Base-by-base conservation (phyloP, 129 eudicot species). In the Cynara cardunculus region DNA sequence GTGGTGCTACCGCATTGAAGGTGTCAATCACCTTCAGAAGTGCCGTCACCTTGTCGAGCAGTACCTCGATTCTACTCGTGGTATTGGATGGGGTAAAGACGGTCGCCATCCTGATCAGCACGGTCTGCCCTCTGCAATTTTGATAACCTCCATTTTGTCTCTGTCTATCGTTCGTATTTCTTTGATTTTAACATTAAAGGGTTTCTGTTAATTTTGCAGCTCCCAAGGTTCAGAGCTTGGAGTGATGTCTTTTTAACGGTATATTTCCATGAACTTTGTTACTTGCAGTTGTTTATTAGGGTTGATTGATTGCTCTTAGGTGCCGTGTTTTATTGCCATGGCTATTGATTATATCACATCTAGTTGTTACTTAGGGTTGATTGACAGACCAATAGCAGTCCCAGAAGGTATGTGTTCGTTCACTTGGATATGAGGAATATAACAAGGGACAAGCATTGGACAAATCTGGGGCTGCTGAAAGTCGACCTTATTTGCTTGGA, bases 61-160 rank as follows among this genome's bases (percentile, higher is more conserved):
- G 84, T 94, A 94, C 80, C 89, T 94, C 31, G 98, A 94, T 21
- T 82, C 97, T 19, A 94, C 98, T 22, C 97, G 97, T 80, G 98
- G 98, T n/a, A 85, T 94, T 59, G 98, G 98, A 0, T 94, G 97
- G 98, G 96, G 96, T 73, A 94, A 91, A 84, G 98, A 94, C 75
- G 92, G 86, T 31, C 94, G 98, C 19, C 98, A 91, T 61, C 96
- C 87, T 14, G 88, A 87, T 64, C 91, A 89, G 30, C 98, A 94
- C 75, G 98, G 98, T 94, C 10, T 7, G 28, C 65, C 25, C 30
- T 27, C 35, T 25, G 1, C 25, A 4, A 24, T 1, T 28, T 4
- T 16, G 10, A 13, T 10, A 12, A 1, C 10, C 19, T 30, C 25
- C 1, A 6, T 4, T 30, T 7, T 25, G 3, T 56, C 0, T 31